phyloP scores from a whole-genome alignment of 192 early-diverging fungal species.

The Linnemannia hyalina region DNA sequence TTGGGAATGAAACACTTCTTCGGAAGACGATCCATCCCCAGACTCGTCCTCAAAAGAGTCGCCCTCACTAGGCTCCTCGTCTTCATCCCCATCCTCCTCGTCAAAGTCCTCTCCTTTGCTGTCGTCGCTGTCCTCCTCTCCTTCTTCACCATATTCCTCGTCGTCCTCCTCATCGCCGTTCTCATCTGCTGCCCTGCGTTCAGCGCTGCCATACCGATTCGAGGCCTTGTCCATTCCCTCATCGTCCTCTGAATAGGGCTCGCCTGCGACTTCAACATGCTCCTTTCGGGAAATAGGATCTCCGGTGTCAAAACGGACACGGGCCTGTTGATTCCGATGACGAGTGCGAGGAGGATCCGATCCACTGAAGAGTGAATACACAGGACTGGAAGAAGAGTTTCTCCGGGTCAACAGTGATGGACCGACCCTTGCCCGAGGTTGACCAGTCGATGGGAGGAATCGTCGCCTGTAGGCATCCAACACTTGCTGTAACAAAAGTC shows the following conservation, averaged over 20 bases:
- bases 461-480: slow-evolving; percentile 63
- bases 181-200: neutral
- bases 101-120: slow-evolving; percentile 6
- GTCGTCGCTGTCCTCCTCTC: neutral
- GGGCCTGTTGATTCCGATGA: neutral
- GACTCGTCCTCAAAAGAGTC: slow-evolving; percentile 19
- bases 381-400: neutral
- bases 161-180: neutral
- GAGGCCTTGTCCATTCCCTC: neutral
- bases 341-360: neutral
- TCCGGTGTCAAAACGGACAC: neutral
- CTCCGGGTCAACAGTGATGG: slow-evolving; percentile 18
- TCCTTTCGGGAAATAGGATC: neutral
- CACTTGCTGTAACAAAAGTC: slow-evolving; percentile 63
- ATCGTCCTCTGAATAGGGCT: neutral
- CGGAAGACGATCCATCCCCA: slow-evolving; percentile 24
- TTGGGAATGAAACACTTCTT: slow-evolving; percentile 33
- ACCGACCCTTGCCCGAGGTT: slow-evolving; percentile 35
- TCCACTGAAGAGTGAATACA: neutral
- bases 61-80: slow-evolving; percentile 1
- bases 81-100: slow-evolving; percentile 4
- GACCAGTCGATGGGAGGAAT: slow-evolving; percentile 32
- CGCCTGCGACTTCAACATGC: neutral
- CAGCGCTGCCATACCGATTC: neutral
- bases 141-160: neutral